Evolutionary conservation across 2,329 filamentous ascomycete species (phyloP), one percentile per base, ranked within the genome.

Genomic region (Hortaea werneckii): DNA sequence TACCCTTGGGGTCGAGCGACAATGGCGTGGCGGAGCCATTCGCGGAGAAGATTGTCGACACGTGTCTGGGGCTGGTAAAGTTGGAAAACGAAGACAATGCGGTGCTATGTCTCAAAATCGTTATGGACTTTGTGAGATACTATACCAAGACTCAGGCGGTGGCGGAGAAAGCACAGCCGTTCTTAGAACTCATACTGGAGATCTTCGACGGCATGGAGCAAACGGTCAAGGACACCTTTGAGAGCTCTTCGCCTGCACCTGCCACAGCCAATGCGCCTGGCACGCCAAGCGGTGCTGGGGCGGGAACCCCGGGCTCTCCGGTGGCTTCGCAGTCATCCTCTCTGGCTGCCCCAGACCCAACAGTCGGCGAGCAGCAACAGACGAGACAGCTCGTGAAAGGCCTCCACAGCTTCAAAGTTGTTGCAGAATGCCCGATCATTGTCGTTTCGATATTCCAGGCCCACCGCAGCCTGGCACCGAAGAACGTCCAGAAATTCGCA

Each of bases 41-140:
- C 65, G 89, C 90, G 35, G 78, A 82, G 53, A 87, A 94, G 62
- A 82, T 94, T 50, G 87, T 95, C 49, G 89, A 95, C 61, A 76
- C 94, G 54, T 76, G 96, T 52, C 90, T 96, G 81, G 78, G 79
- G 45, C 72, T 98, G 48, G 88, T 96, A 49, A 82, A 83, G 55
- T 83, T 80, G 37, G 92, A 99, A 67, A 98, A 98, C 58, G 92
- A 99, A 68, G 92, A 99, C 52, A 99, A 98, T 74, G 92, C 90
- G 2, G 87, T 94, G n/a, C 72, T 98, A 51, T 95, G 90, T 64
- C 87, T 99, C 69, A 98, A 98, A 73, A 94, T 90, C 10, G 87
- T 94, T 43, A 95, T 95, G 72, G 92, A 99, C 62, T 83, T 96
- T 53, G 87, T 94, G 76, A 82, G 92, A 41, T 87, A 95, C 62